Evolutionary conservation across 768 basidiomycete species (phyloP), one percentile per base, ranked within the genome.

Genomic region (Leccinum aurantiacum): DNA sequence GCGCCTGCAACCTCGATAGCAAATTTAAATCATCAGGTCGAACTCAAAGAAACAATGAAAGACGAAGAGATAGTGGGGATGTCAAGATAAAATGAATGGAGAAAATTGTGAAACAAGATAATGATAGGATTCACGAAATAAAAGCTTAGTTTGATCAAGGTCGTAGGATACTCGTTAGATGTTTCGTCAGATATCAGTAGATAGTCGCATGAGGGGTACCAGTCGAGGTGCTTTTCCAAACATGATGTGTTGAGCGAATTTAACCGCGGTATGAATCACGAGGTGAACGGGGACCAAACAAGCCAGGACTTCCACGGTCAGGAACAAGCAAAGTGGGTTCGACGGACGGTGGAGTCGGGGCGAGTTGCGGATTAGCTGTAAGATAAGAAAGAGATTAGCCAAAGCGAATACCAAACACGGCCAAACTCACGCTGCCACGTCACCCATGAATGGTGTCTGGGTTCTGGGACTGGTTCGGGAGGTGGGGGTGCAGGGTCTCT

Each of bases 281-380:
- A 11, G 86, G 87, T n/a, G 88, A 85, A 44, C 88, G 79, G 46
- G 91, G 90, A 33, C 91, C 91, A 68, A 93, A 93, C 61, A 93
- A 73, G 31, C 90, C 90, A 47, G 85, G 86, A 58, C 82, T 85
- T 41, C 76, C 74, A 52, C 75, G 76, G 11, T 80, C 81, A 29
- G 88, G 87, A 24, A 88, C 84, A 37, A 86, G 76, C 11, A 89
- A 74, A 17, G 82, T 84, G 19, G 88, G 79, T 58, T 84, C 82
- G 54, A 80, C 73, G 3, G 84, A 81, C 5, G 84, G 80, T n/a
- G 88, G 83, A 5, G 88, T 87, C 3, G 87, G 86, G 22, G 72
- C 78, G 46, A 79, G 69, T 38, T 65, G 68, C 7, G 85, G 84
- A 74, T 90, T 80, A 48, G 89, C 90, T 91, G 58, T 49, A 60